Base-by-base conservation (phyloP, 345 rosid species). In the Noccaea bulbosa region DNA sequence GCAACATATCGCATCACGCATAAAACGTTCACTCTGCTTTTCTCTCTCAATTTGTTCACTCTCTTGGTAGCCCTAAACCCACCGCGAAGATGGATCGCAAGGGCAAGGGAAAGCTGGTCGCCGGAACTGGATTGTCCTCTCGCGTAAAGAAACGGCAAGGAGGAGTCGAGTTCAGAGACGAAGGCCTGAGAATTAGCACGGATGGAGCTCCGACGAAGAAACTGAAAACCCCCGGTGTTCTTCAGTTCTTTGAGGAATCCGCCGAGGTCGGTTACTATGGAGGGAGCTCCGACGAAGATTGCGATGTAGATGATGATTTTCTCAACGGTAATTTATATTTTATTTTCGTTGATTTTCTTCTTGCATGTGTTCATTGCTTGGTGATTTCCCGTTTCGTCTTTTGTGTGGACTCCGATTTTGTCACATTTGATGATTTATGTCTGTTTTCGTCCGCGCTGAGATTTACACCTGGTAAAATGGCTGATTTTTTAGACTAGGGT, bases 241-340 rank as follows among this genome's bases (percentile, higher is more conserved):
- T 89, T 54, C 86, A 82, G 80, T 89, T 89, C 79, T 79, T 89
- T 65, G 88, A 89, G 40, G 96, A 87, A 44, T 52, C 82, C 7
- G 85, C 90, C 8, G 88, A 60, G 24, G 79, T 75, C 39, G 81
- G 74, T 41, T 82, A 77, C 67, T 79, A 65, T 16, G 84, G 78
- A 12, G 73, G 70, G n/a, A 80, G 88, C 67, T 79, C 73, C 35
- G 84, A 76, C 8, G 73, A 74, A 16, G 82, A 86, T 16, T 72
- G 83, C 43, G 86, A 74, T 33, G 59, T 74, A 2, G 61, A 79
- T 65, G 61, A 79, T 65, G 79, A 73, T 48, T 76, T 80, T 53
- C 82, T 78, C 24, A 74, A 80, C 46, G 83, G 83, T 80, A 78
- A 35, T 22, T 54, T 70, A 1, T 14, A 6, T 16, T 16, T 43